A percentile compares a stretch with the other conserved stretches of the same genome.
Evolutionary conservation across 2,329 filamentous ascomycete genomes (phyloP).

Genomic region (Neonectria punicea): DNA sequence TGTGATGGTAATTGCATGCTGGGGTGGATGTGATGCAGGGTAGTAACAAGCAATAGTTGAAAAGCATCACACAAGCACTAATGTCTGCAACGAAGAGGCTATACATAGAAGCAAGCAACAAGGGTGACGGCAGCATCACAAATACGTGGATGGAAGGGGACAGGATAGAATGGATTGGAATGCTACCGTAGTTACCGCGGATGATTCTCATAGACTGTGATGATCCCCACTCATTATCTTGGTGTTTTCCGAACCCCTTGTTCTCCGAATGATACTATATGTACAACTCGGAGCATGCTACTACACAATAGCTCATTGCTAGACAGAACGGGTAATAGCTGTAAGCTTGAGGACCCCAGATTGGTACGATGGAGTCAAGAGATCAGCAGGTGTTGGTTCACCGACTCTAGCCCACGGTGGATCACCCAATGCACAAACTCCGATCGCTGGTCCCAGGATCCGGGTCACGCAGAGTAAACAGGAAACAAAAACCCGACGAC

Average conservation of each 20-base stretch:
- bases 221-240: background rate
- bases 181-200: background rate
- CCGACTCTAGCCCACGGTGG: background rate
- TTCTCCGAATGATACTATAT: background rate
- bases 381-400: background rate
- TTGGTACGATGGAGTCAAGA: background rate
- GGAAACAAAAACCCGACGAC: background rate
- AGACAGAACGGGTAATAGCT: background rate
- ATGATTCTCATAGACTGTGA: background rate
- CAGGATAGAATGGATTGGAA: background rate
- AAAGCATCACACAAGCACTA: background rate
- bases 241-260: background rate
- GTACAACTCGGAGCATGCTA: background rate
- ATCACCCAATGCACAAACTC: background rate
- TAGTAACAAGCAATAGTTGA: background rate
- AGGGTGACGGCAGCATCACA: background rate
- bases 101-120: background rate
- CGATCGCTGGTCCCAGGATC: constrained; percentile 1
- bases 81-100: background rate
- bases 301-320: background rate
- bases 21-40: background rate
- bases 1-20: background rate
- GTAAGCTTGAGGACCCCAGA: background rate
- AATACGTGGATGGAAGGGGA: background rate
- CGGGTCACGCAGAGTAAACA: background rate